Evolutionary conservation across 768 basidiomycete genomes (phyloP).

Genomic region (Chalciporus chontae): DNA sequence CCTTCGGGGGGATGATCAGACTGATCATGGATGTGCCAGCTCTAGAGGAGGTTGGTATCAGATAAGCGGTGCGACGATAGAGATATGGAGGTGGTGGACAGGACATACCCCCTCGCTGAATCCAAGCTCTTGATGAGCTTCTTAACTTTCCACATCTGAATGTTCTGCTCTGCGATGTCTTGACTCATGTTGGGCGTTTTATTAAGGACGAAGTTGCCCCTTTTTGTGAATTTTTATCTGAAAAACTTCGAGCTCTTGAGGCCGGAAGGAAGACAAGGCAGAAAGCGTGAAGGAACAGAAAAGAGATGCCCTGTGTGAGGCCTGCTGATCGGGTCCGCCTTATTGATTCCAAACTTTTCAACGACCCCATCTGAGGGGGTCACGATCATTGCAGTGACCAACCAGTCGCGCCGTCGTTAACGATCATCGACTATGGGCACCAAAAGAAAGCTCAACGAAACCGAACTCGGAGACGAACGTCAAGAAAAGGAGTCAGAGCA

Average conservation of each 20-base stretch:
- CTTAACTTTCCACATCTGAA: constrained; percentile 98
- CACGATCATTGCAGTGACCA: too few relatives aligned
- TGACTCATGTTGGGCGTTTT: constrained; percentile 66
- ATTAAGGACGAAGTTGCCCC: constrained; percentile 8
- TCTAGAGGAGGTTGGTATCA: constrained; percentile 35
- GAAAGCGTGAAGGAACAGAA: constrained; percentile 1
- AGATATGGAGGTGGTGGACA: background rate
- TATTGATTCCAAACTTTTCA: background rate
- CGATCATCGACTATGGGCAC: constrained; percentile 1
- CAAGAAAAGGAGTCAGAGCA: constrained; percentile 1
- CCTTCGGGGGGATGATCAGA: constrained; percentile 94
- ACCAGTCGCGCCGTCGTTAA: too few relatives aligned
- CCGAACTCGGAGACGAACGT: background rate
- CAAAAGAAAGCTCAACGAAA: constrained; percentile 2
- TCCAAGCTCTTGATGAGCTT: constrained; percentile 99
- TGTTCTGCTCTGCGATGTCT: constrained; percentile 89
- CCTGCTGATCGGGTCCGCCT: constrained; percentile 2
- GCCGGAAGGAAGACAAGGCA: constrained; percentile 25
- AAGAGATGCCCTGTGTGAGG: background rate
- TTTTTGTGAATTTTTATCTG: constrained; percentile 5
- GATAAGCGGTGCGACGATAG: constrained; percentile 19
- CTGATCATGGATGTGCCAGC: constrained; percentile 99
- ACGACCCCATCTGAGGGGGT: constrained; percentile 24
- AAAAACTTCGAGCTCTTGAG: constrained; percentile 5
- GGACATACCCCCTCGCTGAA: constrained; percentile 52